Conservation (phyloP, 2,329 filamentous ascomycete species). For the Trichoderma sp. region DNA sequence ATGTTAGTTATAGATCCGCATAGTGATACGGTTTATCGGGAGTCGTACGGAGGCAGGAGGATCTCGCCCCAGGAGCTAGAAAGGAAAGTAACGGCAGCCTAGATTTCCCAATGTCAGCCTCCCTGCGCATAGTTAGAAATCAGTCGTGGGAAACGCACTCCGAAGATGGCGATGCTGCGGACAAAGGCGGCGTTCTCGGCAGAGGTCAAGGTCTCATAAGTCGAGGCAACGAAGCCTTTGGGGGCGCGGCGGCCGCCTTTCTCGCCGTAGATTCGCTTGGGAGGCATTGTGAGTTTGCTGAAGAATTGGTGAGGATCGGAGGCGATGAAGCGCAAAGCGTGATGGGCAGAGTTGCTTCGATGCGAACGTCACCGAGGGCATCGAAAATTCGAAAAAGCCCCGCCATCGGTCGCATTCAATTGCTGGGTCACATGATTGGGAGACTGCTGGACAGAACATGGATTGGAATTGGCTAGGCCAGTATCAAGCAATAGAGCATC, state of each 20-base stretch:
- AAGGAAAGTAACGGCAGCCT: slow-evolving; percentile 66
- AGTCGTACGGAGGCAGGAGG: slow-evolving; percentile 61
- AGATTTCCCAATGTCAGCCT: slow-evolving; percentile 18
- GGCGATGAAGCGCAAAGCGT: background rate
- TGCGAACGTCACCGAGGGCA: slow-evolving; percentile 19
- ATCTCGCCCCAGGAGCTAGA: slow-evolving; percentile 66
- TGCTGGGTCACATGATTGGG: slow-evolving; percentile 30
- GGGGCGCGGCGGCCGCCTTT: slow-evolving; percentile 42
- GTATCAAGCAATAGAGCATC: background rate
- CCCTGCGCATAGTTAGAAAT: background rate
- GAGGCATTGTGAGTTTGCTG: slow-evolving; percentile 53
- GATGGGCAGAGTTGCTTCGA: background rate
- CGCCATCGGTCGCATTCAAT: slow-evolving; percentile 21
- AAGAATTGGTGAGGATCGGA: background rate
- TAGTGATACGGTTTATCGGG: background rate
- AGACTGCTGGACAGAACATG: background rate
- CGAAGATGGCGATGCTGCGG: slow-evolving; percentile 65
- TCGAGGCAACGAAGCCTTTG: slow-evolving; percentile 53
- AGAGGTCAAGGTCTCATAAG: slow-evolving; percentile 62
- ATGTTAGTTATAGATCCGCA: background rate
- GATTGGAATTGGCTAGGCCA: background rate
- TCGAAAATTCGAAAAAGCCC: slow-evolving; percentile 29
- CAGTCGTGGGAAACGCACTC: slow-evolving; percentile 49
- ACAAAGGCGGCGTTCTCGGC: slow-evolving; percentile 69
- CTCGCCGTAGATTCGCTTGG: slow-evolving; percentile 58